A percentile compares a stretch with the other conserved stretches of the same genome.
phyloP scores from a whole-genome alignment of 2,329 filamentous ascomycete genomes.

The Tympanopsis confertula region DNA sequence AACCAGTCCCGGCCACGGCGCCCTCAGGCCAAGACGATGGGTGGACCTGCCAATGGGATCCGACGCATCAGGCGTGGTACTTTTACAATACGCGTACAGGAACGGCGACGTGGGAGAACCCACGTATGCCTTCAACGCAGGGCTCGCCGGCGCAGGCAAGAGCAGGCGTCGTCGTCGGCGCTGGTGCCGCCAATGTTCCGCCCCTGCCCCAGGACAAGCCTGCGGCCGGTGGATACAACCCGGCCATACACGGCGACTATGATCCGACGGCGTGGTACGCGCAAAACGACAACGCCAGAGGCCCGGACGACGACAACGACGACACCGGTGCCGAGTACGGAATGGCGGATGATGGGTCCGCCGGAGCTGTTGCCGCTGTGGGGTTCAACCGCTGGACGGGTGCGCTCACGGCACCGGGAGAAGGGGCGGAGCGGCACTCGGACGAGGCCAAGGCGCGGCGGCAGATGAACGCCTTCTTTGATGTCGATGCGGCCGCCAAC shows the following conservation, averaged over 20 bases:
- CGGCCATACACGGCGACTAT: constrained; percentile 90
- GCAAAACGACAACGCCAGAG: constrained; percentile 33
- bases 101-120: constrained; percentile 74
- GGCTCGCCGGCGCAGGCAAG: constrained; percentile 9
- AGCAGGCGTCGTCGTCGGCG: constrained; percentile 14
- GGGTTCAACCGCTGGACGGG: constrained; percentile 90
- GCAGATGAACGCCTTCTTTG: constrained; percentile 91
- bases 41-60: constrained; percentile 74
- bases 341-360: constrained; percentile 12
- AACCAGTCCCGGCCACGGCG: constrained; percentile 26
- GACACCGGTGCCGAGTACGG: constrained; percentile 18
- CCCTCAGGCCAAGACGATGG: constrained; percentile 57
- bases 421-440: constrained; percentile 64
- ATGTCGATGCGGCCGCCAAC: constrained; percentile 88
- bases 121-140: constrained; percentile 47
- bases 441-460: constrained; percentile 79
- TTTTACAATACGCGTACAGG: constrained; percentile 76
- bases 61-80: constrained; percentile 57
- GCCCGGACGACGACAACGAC: constrained; percentile 23
- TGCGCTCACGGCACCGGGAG: constrained; percentile 58
- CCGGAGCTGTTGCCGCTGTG: constrained; percentile 54
- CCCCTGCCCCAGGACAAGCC: constrained; percentile 19
- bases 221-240: constrained; percentile 74
- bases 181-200: constrained; percentile 11
- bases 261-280: constrained; percentile 92